Conservation (phyloP, 257 asterid genomes). For the Solanum paucissectum region DNA sequence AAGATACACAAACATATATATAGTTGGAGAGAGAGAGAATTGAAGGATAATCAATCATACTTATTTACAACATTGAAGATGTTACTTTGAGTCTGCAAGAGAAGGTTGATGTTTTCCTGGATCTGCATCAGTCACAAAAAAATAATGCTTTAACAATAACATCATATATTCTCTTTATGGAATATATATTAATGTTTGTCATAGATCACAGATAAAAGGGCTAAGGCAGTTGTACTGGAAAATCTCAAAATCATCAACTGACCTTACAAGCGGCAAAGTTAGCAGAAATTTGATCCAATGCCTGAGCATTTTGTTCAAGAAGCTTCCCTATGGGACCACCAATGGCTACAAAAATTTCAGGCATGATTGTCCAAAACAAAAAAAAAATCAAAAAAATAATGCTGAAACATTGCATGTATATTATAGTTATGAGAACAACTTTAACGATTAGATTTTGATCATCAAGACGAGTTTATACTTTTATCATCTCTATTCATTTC, state of each 20-base stretch:
- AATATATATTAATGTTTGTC: background rate
- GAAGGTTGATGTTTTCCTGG: constrained; percentile 57
- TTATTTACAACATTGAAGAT: constrained; percentile 50
- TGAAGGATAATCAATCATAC: constrained; percentile 25
- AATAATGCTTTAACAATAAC: too few relatives aligned
- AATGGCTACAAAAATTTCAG: constrained; percentile 39
- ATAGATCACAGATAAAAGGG: background rate
- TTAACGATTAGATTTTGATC: background rate
- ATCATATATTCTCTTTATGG: background rate
- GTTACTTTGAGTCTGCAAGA: constrained; percentile 56
- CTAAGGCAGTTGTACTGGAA: background rate
- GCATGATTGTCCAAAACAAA: too few relatives aligned
- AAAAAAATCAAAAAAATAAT: too few relatives aligned
- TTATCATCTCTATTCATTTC: background rate
- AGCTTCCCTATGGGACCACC: constrained; percentile 70
- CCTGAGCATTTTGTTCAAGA: constrained; percentile 67
- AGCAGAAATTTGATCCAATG: constrained; percentile 70
- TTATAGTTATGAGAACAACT: too few relatives aligned
- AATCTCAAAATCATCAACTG: background rate
- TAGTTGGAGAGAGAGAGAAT: background rate
- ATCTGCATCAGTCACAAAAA: constrained; percentile 42
- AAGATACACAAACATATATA: background rate
- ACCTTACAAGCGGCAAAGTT: constrained; percentile 68
- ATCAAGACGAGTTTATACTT: background rate
- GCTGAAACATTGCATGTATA: background rate